Conservation (phyloP, 148 eudicot genomes). For the Rhododendron ferrugineum region DNA sequence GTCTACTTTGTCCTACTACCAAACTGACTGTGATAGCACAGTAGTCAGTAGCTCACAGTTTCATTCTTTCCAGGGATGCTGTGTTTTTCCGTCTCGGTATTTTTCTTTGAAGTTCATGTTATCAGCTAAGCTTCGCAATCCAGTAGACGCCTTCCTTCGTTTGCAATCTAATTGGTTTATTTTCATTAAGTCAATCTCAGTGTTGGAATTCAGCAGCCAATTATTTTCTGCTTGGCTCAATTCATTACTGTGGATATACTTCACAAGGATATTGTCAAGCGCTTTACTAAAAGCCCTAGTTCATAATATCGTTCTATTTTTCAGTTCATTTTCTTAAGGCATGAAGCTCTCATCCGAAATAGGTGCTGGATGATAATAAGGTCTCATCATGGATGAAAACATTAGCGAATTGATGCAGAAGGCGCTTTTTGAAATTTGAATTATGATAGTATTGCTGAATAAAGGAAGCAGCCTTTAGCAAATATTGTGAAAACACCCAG, state of each 20-base stretch:
- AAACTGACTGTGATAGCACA: not conserved
- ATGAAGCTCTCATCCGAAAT: not conserved
- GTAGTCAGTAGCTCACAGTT: not conserved
- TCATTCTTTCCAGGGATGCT: not conserved
- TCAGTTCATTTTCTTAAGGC: not conserved
- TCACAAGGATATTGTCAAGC: not conserved
- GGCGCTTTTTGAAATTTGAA: not conserved
- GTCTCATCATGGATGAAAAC: not conserved
- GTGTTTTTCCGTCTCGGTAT: not conserved
- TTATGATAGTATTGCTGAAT: not conserved
- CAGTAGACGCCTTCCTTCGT: not conserved
- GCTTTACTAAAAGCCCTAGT: not conserved
- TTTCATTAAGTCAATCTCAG: not conserved
- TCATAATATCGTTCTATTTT: not conserved
- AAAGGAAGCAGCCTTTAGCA: not conserved
- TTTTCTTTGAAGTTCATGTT: not conserved
- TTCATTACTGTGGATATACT: not conserved
- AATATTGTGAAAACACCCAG: not conserved
- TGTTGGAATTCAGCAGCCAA: not conserved
- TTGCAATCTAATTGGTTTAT: not conserved
- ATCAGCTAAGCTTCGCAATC: not conserved
- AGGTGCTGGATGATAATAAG: not conserved
- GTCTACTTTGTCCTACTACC: not conserved
- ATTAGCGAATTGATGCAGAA: not conserved
- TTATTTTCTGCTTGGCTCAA: not conserved